Conservation (phyloP, 768 basidiomycete species). For the Suillus subaureus region DNA sequence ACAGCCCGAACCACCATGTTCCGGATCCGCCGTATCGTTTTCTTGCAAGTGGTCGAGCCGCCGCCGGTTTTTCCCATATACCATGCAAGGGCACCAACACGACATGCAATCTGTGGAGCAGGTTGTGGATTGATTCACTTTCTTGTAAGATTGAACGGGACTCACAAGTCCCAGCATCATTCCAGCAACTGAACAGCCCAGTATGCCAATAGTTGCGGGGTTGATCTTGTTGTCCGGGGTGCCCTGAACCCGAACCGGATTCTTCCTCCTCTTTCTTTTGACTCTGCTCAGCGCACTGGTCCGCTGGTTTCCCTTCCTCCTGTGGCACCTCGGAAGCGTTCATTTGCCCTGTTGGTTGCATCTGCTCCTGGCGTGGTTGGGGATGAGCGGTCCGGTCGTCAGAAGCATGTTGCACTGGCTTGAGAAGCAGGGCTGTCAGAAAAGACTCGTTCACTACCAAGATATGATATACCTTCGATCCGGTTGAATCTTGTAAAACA, state of each 20-base stretch:
- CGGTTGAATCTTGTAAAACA: background rate
- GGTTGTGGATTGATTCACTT: background rate
- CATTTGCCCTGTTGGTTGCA: slow-evolving; percentile 1
- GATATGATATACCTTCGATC: background rate
- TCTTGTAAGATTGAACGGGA: background rate
- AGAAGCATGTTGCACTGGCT: background rate
- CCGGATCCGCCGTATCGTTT: slow-evolving; percentile 37
- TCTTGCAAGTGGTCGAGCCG: slow-evolving; percentile 35
- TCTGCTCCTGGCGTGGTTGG: background rate
- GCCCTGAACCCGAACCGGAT: background rate
- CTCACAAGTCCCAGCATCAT: slow-evolving; percentile 9
- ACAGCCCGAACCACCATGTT: slow-evolving; percentile 31
- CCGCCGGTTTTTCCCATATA: slow-evolving; percentile 39
- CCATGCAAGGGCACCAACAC: slow-evolving; percentile 41
- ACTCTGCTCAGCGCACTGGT: background rate
- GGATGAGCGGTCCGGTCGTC: background rate
- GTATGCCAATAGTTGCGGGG: background rate
- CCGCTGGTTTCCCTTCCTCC: background rate
- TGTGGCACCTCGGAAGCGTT: background rate
- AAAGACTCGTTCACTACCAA: background rate
- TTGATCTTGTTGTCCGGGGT: background rate
- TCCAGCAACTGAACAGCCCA: slow-evolving; percentile 7
- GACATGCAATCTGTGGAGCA: slow-evolving; percentile 19
- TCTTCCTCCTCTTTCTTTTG: background rate
- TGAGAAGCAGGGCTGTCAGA: background rate